Evolutionary conservation across 768 basidiomycete species (phyloP).

Genomic region (Butyriboletus loyo): DNA sequence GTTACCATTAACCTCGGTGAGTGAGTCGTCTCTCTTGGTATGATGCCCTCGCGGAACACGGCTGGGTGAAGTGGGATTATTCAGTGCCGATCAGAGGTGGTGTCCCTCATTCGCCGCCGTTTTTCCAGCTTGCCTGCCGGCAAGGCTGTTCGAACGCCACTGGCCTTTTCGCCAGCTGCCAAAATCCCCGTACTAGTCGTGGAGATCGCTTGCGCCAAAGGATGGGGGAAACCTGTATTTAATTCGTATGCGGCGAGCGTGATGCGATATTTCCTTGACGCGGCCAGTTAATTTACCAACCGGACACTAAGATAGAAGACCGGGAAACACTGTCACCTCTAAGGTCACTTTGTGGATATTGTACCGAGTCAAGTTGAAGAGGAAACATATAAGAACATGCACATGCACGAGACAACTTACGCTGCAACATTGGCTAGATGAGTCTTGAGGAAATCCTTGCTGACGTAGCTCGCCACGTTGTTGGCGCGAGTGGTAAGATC

Average conservation of each 20-base stretch:
- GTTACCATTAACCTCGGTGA: conserved; percentile 36
- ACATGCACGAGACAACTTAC: conserved; percentile 13
- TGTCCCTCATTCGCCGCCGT: conserved; percentile 4
- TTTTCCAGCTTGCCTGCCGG: conserved; percentile 4
- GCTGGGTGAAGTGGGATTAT: not conserved
- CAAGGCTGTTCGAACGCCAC: not conserved
- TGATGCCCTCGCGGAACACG: conserved; percentile 4
- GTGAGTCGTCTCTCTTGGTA: conserved; percentile 29
- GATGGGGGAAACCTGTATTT: conserved; percentile 45
- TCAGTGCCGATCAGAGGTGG: not conserved
- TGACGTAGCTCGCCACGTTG: conserved; percentile 1
- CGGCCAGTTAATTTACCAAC: not conserved
- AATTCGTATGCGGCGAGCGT: conserved; percentile 42
- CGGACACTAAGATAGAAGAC: not conserved
- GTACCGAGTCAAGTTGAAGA: not conserved
- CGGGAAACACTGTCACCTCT: not conserved
- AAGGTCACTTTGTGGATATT: not conserved
- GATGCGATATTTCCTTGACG: conserved; percentile 40
- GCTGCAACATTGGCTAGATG: conserved; percentile 15
- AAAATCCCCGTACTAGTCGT: not conserved
- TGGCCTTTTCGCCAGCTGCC: not conserved
- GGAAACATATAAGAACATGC: not conserved
- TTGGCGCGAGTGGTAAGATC: not conserved
- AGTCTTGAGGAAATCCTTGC: conserved; percentile 9
- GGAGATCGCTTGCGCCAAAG: conserved; percentile 20